Evolutionary conservation across 495 filamentous ascomycete genomes (phyloP).

Genomic region (Glarea lozoyensis): DNA sequence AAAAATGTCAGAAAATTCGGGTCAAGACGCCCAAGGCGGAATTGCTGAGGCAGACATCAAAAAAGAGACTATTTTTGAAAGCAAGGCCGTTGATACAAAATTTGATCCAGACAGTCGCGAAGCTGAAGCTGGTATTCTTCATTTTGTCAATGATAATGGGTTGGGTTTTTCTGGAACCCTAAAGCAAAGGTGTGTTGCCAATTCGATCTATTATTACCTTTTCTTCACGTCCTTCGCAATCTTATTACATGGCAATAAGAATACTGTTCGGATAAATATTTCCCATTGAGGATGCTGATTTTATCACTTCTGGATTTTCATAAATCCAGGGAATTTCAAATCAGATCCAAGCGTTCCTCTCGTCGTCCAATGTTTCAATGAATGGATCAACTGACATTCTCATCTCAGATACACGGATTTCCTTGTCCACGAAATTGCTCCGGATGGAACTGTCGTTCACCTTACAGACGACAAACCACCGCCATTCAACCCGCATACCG

Average conservation of each 20-base stretch:
- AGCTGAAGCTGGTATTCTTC: constrained; percentile 44
- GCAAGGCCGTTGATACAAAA: background rate
- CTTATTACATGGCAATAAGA: no score
- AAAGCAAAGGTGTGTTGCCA: constrained; percentile 45
- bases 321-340: no score
- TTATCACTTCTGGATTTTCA: no score
- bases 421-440: constrained; percentile 83
- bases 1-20: no score
- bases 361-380: background rate
- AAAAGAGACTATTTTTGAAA: no score
- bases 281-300: no score
- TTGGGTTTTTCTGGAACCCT: constrained; percentile 45
- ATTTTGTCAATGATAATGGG: constrained; percentile 40
- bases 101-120: constrained; percentile 25
- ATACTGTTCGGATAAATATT: no score
- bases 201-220: constrained; percentile 2
- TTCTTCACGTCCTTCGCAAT: background rate
- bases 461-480: constrained; percentile 40
- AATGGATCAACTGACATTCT: background rate
- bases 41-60: no score
- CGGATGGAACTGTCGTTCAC: constrained; percentile 71
- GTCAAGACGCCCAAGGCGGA: no score
- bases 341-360: background rate
- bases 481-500: constrained; percentile 15
- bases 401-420: constrained; percentile 80